These are phyloP conservation scores for Neurospora sp. DNA, from an alignment of 495 filamentous ascomycete genomes.

Conservation along the genomic window DNA sequence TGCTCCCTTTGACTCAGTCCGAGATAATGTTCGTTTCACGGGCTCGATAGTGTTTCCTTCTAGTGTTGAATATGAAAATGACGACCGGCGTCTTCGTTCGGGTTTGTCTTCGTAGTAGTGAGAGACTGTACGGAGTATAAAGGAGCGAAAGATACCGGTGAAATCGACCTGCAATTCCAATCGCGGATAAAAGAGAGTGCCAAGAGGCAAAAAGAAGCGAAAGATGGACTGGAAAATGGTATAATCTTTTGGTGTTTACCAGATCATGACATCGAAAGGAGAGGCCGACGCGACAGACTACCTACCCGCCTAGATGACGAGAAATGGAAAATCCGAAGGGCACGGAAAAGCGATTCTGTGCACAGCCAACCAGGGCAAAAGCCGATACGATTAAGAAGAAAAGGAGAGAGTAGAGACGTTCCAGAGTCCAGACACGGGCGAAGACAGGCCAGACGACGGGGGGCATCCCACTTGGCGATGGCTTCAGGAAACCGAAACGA, in stretches of 20 bases:
- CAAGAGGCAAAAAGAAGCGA: slow-evolving; percentile 18
- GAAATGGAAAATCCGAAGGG: slow-evolving; percentile 8
- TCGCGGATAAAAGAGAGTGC: slow-evolving; percentile 11
- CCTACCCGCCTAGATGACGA: neutral
- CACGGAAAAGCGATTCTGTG: slow-evolving; percentile 6
- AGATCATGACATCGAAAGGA: slow-evolving; percentile 9
- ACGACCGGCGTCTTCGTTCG: slow-evolving; percentile 18
- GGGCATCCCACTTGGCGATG: slow-evolving; percentile 16
- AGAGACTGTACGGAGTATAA: neutral
- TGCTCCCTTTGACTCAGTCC: slow-evolving; percentile 4
- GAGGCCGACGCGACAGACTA: neutral
- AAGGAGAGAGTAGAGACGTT: neutral
- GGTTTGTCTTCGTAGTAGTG: slow-evolving; percentile 1
- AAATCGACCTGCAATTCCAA: slow-evolving; percentile 27
- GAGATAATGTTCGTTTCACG: neutral
- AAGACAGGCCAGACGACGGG: slow-evolving; percentile 14
- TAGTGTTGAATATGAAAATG: neutral
- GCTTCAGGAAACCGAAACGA: neutral
- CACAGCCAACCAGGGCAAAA: slow-evolving; percentile 1
- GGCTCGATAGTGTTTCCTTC: neutral
- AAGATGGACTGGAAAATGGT: slow-evolving; percentile 24
- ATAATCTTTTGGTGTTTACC: slow-evolving; percentile 4
- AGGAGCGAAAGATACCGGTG: slow-evolving; percentile 10
- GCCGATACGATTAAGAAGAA: neutral
- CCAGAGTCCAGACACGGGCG: neutral